These are phyloP conservation scores for Fusarium xylarioides DNA, from an alignment of 2,329 filamentous ascomycete species.

Conservation along the genomic window DNA sequence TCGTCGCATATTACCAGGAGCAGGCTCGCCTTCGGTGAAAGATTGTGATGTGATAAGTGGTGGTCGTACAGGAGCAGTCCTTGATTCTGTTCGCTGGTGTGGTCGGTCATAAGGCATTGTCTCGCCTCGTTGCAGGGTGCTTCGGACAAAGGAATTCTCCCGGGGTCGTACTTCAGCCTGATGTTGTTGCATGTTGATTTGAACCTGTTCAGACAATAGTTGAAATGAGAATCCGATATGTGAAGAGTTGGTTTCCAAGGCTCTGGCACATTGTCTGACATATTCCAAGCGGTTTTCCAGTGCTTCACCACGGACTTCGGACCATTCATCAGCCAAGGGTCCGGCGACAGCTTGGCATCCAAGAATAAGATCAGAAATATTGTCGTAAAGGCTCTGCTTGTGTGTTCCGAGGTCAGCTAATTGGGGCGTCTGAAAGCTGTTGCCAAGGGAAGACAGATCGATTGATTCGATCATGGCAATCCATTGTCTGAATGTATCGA, in stretches of 20 bases:
- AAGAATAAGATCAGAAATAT: slow-evolving; percentile 87
- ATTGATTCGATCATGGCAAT: slow-evolving; percentile 90
- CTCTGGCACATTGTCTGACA: slow-evolving; percentile 78
- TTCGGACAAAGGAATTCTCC: slow-evolving; percentile 58
- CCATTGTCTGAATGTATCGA: slow-evolving; percentile 92
- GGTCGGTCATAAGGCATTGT: slow-evolving; percentile 64
- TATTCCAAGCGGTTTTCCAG: slow-evolving; percentile 86
- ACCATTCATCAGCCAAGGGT: slow-evolving; percentile 94
- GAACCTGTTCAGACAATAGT: slow-evolving; percentile 83
- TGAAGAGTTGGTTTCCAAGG: slow-evolving; percentile 85
- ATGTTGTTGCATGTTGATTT: slow-evolving; percentile 60
- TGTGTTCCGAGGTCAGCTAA: slow-evolving; percentile 87
- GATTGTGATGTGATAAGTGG: slow-evolving; percentile 66
- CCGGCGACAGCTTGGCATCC: slow-evolving; percentile 92
- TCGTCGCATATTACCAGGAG: slow-evolving; percentile 63
- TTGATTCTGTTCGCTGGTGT: slow-evolving; percentile 67
- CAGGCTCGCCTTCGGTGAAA: slow-evolving; percentile 68
- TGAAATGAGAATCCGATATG: slow-evolving; percentile 90
- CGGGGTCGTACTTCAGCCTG: slow-evolving; percentile 52
- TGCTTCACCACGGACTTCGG: slow-evolving; percentile 88
- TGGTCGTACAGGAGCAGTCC: slow-evolving; percentile 55
- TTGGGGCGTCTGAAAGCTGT: slow-evolving; percentile 83
- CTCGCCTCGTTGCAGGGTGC: slow-evolving; percentile 65
- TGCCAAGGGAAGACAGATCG: slow-evolving; percentile 81
- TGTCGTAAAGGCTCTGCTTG: slow-evolving; percentile 94